Evolutionary conservation across 2,329 filamentous ascomycete species (phyloP).

Genomic region (Emergomyces pasteurianus): DNA sequence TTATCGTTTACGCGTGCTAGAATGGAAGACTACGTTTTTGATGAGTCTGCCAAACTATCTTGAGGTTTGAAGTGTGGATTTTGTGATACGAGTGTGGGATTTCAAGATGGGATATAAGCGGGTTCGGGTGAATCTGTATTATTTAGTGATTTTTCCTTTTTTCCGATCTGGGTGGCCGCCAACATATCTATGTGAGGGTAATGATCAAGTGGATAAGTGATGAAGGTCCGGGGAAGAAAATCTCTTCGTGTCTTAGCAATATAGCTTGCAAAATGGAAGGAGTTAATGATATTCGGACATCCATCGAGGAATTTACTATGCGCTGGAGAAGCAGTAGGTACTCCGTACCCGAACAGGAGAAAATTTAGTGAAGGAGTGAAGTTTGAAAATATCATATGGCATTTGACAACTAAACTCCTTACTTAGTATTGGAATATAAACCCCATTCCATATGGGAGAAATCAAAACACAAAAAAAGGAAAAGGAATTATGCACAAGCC

Average conservation of each 20-base stretch:
- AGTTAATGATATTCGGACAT: not conserved
- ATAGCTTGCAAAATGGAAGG: not conserved
- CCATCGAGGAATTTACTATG: not conserved
- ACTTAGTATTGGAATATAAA: constrained; percentile 7
- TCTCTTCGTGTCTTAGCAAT: not conserved
- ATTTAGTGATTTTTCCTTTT: not conserved
- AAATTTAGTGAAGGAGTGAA: not conserved
- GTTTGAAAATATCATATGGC: constrained; percentile 7
- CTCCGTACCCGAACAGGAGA: not conserved
- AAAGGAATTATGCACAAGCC: constrained; percentile 4
- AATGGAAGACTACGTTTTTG: not conserved
- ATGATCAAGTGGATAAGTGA: not conserved
- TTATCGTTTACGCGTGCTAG: no score
- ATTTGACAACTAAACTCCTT: constrained; percentile 11
- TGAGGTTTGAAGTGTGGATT: not conserved
- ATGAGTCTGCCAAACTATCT: not conserved
- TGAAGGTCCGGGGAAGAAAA: not conserved
- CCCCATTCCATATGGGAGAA: constrained; percentile 4
- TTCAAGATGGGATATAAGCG: not conserved
- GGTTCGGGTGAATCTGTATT: not conserved
- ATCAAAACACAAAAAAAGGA: constrained; percentile 7
- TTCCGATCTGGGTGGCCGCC: not conserved
- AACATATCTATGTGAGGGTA: not conserved
- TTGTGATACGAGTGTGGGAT: not conserved
- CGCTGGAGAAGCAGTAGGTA: not conserved